Evolutionary conservation across 768 basidiomycete species (phyloP).

Genomic region (Tricholoma sp.): DNA sequence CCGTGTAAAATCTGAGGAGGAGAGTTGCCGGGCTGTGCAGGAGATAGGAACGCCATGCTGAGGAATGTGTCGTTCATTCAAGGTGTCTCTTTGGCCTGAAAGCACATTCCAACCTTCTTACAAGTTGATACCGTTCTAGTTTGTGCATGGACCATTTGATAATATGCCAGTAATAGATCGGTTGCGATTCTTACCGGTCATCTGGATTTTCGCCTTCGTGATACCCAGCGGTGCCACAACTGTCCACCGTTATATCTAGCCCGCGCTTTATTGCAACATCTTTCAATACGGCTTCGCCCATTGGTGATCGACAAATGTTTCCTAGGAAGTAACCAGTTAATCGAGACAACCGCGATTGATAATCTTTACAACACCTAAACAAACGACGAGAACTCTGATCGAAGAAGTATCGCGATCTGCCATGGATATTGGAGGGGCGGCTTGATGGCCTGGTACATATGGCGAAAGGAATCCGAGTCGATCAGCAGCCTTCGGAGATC

Average conservation of each 20-base stretch:
- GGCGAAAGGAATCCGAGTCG: neutral
- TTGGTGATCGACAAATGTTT: slow-evolving; percentile 87
- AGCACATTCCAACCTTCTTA: slow-evolving; percentile 48
- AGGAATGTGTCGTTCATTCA: neutral
- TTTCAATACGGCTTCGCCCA: slow-evolving; percentile 84
- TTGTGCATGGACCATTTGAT: neutral
- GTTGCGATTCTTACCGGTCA: slow-evolving; percentile 44
- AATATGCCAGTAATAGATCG: neutral
- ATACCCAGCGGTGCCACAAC: slow-evolving; percentile 81
- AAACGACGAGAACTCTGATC: slow-evolving; percentile 67
- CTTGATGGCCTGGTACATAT: too few relatives aligned
- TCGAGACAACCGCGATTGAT: neutral
- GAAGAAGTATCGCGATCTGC: slow-evolving; percentile 14
- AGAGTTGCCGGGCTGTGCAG: slow-evolving; percentile 65
- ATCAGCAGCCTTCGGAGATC: neutral
- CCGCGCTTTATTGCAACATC: slow-evolving; percentile 64
- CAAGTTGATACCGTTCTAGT: slow-evolving; percentile 61
- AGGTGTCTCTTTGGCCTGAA: neutral
- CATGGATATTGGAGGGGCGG: neutral
- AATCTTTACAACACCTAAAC: slow-evolving; percentile 38
- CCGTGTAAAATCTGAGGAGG: slow-evolving; percentile 55
- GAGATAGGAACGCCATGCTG: slow-evolving; percentile 72
- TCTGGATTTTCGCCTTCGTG: slow-evolving; percentile 85
- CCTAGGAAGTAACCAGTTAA: slow-evolving; percentile 29
- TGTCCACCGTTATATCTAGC: slow-evolving; percentile 68